Evolutionary conservation across 2,329 filamentous ascomycete genomes (phyloP).

Genomic region (Saccharata proteae): DNA sequence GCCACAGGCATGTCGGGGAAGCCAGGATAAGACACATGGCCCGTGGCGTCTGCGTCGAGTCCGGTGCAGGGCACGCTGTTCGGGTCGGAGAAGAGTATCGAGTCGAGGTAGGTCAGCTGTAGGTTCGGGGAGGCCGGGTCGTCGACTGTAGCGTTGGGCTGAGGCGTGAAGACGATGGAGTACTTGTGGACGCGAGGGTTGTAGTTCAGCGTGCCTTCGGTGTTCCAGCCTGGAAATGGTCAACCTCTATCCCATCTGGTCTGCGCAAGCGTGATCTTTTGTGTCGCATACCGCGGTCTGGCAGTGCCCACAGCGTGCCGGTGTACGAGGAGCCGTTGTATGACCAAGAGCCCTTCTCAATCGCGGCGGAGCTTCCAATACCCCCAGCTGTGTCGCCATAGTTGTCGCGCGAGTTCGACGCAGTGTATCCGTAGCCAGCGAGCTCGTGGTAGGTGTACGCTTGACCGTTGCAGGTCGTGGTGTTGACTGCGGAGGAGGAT

Average conservation of each 20-base stretch:
- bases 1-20: conserved; percentile 52
- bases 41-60: conserved; percentile 47
- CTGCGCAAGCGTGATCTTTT: too few relatives aligned
- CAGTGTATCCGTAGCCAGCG: conserved; percentile 53
- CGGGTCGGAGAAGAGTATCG: conserved; percentile 52
- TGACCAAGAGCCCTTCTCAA: conserved; percentile 50
- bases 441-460: conserved; percentile 55
- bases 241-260: too few relatives aligned
- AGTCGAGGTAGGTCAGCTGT: conserved; percentile 49
- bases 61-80: conserved; percentile 51
- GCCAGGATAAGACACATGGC: conserved; percentile 41
- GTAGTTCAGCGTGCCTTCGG: conserved; percentile 42
- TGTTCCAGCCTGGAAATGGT: too few relatives aligned
- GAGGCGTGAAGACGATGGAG: conserved; percentile 44
- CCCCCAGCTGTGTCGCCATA: conserved; percentile 59
- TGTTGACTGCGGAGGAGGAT: conserved; percentile 2
- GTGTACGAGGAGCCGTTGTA: conserved; percentile 40
- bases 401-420: conserved; percentile 48
- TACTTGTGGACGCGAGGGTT: conserved; percentile 58
- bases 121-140: conserved; percentile 49
- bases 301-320: conserved; percentile 50
- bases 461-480: conserved; percentile 45
- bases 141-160: conserved; percentile 37
- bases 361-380: conserved; percentile 52
- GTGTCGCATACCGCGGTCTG: too few relatives aligned